Conservation (phyloP, 495 filamentous ascomycete genomes). For the Neurospora tetrasperma region DNA sequence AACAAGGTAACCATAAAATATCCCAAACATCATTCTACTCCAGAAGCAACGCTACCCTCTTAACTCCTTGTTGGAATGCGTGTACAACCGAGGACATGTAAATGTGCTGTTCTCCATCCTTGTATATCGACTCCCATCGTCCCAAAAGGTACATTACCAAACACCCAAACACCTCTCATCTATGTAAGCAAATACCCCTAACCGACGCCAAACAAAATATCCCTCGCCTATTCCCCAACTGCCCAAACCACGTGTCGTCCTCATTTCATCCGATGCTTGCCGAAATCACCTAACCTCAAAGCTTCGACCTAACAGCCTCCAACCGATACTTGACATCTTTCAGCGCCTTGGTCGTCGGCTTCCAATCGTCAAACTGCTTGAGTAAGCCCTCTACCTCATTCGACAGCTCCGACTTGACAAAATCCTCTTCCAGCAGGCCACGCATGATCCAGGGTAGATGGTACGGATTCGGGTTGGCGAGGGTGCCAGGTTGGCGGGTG, state of each 20-base stretch:
- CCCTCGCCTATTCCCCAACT: not conserved
- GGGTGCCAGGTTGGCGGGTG: constrained; percentile 25
- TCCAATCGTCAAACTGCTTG: constrained; percentile 88
- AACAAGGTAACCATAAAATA: not conserved
- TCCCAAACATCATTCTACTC: not conserved
- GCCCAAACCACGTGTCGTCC: no score
- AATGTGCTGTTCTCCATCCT: not conserved
- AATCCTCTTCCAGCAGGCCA: constrained; percentile 83
- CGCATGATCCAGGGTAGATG: constrained; percentile 90
- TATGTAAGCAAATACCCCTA: not conserved
- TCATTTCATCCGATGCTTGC: no score
- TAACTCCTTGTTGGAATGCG: not conserved
- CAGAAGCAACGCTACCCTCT: not conserved
- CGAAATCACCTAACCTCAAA: constrained; percentile 31
- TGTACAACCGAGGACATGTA: not conserved
- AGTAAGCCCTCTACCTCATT: constrained; percentile 71
- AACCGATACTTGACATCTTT: constrained; percentile 95
- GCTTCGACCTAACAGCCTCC: constrained; percentile 80
- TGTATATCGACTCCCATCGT: not conserved
- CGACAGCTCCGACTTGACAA: constrained; percentile 68
- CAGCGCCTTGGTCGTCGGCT: constrained; percentile 74
- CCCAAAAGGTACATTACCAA: not conserved
- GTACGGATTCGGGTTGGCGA: constrained; percentile 61
- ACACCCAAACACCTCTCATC: not conserved
- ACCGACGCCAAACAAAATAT: not conserved